Percentiles rank a stretch among this genome's conserved stretches.
These are phyloP conservation scores for Rhazya stricta DNA, from an alignment of 257 asterid genomes.

Conservation along the genomic window DNA sequence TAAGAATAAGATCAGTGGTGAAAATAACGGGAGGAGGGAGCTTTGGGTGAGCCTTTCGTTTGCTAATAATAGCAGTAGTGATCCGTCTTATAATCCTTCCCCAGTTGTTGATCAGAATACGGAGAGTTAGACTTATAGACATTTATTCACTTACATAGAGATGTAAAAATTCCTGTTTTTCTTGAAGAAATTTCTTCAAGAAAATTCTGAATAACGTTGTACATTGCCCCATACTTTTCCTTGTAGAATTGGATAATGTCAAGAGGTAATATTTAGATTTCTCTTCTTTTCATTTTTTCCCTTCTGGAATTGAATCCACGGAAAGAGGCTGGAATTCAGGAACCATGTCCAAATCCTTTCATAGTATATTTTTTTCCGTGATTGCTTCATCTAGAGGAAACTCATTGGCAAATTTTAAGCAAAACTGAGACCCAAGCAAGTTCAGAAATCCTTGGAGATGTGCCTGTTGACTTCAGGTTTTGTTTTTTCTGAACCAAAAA, in stretches of 20 bases:
- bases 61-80: constrained; percentile 5
- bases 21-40: constrained; percentile 37
- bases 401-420: too few relatives aligned
- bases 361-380: too few relatives aligned
- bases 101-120: not conserved
- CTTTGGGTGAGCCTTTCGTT: constrained; percentile 42
- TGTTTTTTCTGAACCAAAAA: too few relatives aligned
- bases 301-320: too few relatives aligned
- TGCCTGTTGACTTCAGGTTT: too few relatives aligned
- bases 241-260: not conserved
- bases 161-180: not conserved
- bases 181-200: not conserved
- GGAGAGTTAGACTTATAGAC: not conserved
- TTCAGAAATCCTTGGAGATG: too few relatives aligned
- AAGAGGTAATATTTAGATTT: not conserved
- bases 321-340: too few relatives aligned
- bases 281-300: not conserved
- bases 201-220: not conserved
- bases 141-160: not conserved
- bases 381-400: too few relatives aligned
- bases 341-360: too few relatives aligned
- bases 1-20: constrained; percentile 20
- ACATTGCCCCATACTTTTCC: not conserved
- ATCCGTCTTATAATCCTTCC: constrained; percentile 3
- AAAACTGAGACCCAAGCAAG: too few relatives aligned